Conservation (phyloP, 176 grass and related monocot species). For the Zoysia pacifica region DNA sequence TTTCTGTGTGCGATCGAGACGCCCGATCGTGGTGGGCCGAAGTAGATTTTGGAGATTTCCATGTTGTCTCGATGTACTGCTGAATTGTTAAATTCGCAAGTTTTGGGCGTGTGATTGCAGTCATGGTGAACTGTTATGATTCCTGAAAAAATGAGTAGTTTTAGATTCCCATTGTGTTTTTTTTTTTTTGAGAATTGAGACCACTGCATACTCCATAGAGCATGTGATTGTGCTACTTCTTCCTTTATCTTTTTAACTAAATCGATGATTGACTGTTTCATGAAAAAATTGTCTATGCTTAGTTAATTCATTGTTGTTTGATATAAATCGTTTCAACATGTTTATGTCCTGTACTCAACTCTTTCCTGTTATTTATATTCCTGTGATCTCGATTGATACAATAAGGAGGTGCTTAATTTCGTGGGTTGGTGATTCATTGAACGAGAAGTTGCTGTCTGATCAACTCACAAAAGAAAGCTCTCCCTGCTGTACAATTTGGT, state of each 20-base stretch:
- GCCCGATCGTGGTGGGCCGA: not conserved
- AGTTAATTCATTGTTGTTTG: not conserved
- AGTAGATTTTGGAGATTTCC: slow-evolving; percentile 1
- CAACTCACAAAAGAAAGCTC: not conserved
- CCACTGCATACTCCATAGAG: not conserved
- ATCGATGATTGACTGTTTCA: not conserved
- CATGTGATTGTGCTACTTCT: slow-evolving; percentile 5
- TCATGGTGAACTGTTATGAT: not conserved
- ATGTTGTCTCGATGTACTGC: not conserved
- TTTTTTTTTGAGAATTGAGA: not conserved
- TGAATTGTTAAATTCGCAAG: slow-evolving; percentile 4
- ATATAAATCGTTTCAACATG: not conserved
- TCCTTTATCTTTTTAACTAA: not conserved
- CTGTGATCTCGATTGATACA: not conserved
- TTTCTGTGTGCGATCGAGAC: not conserved
- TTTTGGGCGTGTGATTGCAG: not conserved
- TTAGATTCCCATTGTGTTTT: not conserved
- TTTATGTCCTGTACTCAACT: not conserved
- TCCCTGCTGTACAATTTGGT: not conserved
- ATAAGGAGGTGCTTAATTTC: not conserved
- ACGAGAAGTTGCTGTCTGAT: not conserved
- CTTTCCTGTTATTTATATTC: no score
- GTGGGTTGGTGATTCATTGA: not conserved
- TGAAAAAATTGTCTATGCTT: not conserved
- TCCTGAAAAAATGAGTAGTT: not conserved